Evolutionary conservation across 1,139 yeast genomes (phyloP).

Genomic region (Magnusiomyces tetraspermus): DNA sequence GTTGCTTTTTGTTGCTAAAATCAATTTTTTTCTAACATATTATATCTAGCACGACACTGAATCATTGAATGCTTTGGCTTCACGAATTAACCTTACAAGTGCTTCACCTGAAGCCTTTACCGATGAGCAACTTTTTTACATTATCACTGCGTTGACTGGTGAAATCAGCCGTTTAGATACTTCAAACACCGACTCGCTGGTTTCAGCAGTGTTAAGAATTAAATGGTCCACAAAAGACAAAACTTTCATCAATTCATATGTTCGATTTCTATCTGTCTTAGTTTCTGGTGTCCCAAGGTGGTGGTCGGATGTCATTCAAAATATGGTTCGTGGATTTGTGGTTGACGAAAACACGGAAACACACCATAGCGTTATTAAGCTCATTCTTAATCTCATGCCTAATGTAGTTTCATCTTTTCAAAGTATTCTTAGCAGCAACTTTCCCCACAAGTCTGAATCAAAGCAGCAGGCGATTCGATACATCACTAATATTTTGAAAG

Average conservation of each 20-base stretch:
- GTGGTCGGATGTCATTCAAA: slow-evolving; percentile 71
- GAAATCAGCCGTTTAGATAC: slow-evolving; percentile 47
- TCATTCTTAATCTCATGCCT: slow-evolving; percentile 65
- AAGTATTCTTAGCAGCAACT: slow-evolving; percentile 44
- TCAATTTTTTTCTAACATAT: not conserved
- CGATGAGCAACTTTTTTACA: slow-evolving; percentile 35
- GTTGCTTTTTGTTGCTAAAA: not conserved
- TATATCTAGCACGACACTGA: slow-evolving; percentile 33
- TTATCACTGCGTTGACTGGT: slow-evolving; percentile 41
- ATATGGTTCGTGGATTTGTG: slow-evolving; percentile 51
- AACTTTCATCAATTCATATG: slow-evolving; percentile 41
- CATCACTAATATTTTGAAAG: slow-evolving; percentile 49
- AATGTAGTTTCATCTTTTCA: slow-evolving; percentile 66
- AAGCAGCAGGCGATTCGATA: slow-evolving; percentile 50
- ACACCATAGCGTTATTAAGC: slow-evolving; percentile 61
- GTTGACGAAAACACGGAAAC: slow-evolving; percentile 33
- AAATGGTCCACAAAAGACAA: slow-evolving; percentile 48
- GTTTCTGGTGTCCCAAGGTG: slow-evolving; percentile 84
- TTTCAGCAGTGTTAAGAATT: slow-evolving; percentile 43
- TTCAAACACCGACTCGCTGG: slow-evolving; percentile 37
- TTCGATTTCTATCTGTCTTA: slow-evolving; percentile 64
- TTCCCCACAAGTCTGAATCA: slow-evolving; percentile 73
- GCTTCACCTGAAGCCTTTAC: slow-evolving; percentile 38
- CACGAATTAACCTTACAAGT: slow-evolving; percentile 37
- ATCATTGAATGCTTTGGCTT: slow-evolving; percentile 39